These are phyloP conservation scores for Psilocybe cyanescens DNA, from an alignment of 768 basidiomycete genomes.

Conservation along the genomic window DNA sequence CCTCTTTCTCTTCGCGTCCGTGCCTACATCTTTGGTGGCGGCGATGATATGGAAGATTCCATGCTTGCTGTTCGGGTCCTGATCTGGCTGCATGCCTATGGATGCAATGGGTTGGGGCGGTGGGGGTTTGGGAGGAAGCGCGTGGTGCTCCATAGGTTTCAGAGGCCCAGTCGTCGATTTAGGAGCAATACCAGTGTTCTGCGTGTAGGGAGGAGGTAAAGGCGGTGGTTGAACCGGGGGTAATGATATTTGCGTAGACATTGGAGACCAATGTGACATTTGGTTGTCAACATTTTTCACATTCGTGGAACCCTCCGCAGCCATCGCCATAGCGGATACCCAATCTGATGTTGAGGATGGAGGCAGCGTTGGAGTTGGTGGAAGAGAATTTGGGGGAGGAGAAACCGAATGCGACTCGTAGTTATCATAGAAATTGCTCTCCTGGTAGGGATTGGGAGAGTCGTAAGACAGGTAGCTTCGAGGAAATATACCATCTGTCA, in stretches of 20 bases:
- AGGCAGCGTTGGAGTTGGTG: background rate
- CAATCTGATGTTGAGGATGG: slow-evolving; percentile 32
- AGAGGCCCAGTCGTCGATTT: slow-evolving; percentile 13
- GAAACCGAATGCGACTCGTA: background rate
- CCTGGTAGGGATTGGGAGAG: background rate
- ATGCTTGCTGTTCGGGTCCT: slow-evolving; percentile 47
- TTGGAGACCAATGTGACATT: slow-evolving; percentile 11
- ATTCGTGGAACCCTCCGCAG: slow-evolving; percentile 26
- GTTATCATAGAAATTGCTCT: background rate
- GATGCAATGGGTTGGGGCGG: slow-evolving; percentile 17
- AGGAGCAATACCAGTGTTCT: slow-evolving; percentile 4
- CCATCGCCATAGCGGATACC: slow-evolving; percentile 47
- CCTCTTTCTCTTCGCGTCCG: slow-evolving; percentile 18
- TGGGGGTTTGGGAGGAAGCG: slow-evolving; percentile 23
- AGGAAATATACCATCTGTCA: background rate
- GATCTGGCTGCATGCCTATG: slow-evolving; percentile 53
- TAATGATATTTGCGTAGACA: slow-evolving; percentile 13
- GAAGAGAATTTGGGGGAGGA: background rate
- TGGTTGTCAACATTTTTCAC: background rate
- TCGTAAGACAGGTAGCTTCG: background rate
- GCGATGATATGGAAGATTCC: slow-evolving; percentile 43
- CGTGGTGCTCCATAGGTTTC: slow-evolving; percentile 16
- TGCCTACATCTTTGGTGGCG: slow-evolving; percentile 22
- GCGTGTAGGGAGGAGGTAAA: slow-evolving; percentile 10
- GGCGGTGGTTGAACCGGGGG: slow-evolving; percentile 15